These are phyloP conservation scores for Passalora sequoiae DNA, from an alignment of 2,329 filamentous ascomycete species.

Conservation along the genomic window DNA sequence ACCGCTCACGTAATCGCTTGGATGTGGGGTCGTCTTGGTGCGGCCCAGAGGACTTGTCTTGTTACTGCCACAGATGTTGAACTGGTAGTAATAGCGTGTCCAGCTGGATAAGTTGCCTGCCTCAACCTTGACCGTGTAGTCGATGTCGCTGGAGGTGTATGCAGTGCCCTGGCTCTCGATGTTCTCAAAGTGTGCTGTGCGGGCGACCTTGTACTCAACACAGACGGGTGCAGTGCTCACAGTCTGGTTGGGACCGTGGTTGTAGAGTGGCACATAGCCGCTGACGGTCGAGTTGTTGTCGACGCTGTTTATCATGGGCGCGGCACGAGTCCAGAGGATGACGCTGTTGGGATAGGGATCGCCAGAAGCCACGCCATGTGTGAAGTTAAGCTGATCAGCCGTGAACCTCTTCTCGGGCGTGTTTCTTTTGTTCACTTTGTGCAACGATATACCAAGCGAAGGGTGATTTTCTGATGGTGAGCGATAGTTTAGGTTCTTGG, in stretches of 20 bases:
- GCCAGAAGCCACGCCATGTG: conserved; percentile 47
- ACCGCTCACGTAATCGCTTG: conserved; percentile 51
- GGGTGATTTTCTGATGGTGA: conserved; percentile 62
- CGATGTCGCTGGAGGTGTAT: conserved; percentile 67
- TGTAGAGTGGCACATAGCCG: conserved; percentile 51
- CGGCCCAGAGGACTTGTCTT: conserved; percentile 59
- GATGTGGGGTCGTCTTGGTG: conserved; percentile 63
- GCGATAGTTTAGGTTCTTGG: conserved; percentile 60
- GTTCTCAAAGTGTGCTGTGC: conserved; percentile 43
- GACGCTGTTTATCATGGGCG: conserved; percentile 39
- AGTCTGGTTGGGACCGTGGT: conserved; percentile 50
- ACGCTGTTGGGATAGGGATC: conserved; percentile 39
- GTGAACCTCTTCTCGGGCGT: conserved; percentile 41
- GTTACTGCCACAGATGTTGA: conserved; percentile 60
- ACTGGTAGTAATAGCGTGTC: conserved; percentile 66
- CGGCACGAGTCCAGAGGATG: conserved; percentile 40
- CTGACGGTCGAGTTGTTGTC: conserved; percentile 48
- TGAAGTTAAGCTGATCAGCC: conserved; percentile 54
- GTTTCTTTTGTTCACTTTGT: conserved; percentile 55
- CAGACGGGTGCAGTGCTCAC: conserved; percentile 60
- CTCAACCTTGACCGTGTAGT: conserved; percentile 71
- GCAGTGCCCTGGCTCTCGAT: conserved; percentile 55
- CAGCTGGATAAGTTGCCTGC: conserved; percentile 58
- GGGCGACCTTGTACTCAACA: conserved; percentile 59
- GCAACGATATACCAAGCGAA: conserved; percentile 59